phyloP scores from a whole-genome alignment of 108 stramenopile species.

The Parietichytrium sp. region DNA sequence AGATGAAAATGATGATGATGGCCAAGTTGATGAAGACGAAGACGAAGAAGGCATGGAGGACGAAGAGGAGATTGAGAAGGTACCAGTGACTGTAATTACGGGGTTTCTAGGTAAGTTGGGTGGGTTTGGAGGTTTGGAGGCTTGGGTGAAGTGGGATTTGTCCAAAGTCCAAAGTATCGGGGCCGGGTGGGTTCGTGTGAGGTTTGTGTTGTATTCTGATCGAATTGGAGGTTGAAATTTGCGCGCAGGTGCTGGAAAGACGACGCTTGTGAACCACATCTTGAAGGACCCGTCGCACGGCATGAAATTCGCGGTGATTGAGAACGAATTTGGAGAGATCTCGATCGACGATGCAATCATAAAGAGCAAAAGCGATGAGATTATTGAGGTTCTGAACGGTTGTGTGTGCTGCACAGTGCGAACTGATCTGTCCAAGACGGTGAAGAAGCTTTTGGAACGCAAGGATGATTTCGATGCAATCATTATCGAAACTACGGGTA shows the following conservation, averaged over 20 bases:
- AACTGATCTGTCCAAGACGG: slow-evolving; percentile 63
- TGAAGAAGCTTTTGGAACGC: slow-evolving; percentile 72
- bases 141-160: not conserved
- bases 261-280: slow-evolving; percentile 73
- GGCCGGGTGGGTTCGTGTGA: no score
- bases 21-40: not conserved
- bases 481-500: slow-evolving; percentile 94
- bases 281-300: slow-evolving; percentile 77
- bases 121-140: not conserved
- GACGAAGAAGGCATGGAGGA: no score
- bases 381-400: slow-evolving; percentile 67
- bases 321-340: slow-evolving; percentile 88
- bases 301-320: slow-evolving; percentile 74
- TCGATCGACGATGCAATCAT: slow-evolving; percentile 81
- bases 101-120: slow-evolving; percentile 56
- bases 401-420: slow-evolving; percentile 71
- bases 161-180: no score
- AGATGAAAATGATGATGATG: not conserved
- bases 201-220: slow-evolving; percentile 30
- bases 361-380: slow-evolving; percentile 49
- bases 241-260: slow-evolving; percentile 70
- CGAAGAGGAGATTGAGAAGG: not conserved
- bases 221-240: not conserved
- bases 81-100: slow-evolving; percentile 64
- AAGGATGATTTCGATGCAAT: slow-evolving; percentile 78